phyloP scores from a whole-genome alignment of 768 basidiomycete species.

The Agrocybe pediades region DNA sequence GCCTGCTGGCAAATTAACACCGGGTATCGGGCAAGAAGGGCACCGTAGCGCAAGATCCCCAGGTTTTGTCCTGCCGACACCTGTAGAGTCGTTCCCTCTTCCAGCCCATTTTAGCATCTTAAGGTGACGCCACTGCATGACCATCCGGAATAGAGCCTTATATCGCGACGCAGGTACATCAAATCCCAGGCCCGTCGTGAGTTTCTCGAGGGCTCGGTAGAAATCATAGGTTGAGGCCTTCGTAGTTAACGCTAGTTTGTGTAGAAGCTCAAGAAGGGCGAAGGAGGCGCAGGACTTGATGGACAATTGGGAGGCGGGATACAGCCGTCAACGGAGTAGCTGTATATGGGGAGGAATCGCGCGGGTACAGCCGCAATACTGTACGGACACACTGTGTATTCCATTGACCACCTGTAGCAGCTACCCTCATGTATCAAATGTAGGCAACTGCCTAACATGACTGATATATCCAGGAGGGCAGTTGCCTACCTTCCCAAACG shows the following conservation, averaged over 20 bases:
- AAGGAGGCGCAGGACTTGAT: conserved; percentile 13
- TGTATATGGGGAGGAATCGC: conserved; percentile 2
- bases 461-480: no score
- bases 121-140: conserved; percentile 24
- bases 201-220: conserved; percentile 7
- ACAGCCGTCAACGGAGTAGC: conserved; percentile 3
- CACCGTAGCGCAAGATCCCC: conserved; percentile 31
- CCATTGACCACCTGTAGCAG: no score
- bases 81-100: conserved; percentile 18
- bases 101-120: conserved; percentile 27
- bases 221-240: conserved; percentile 10
- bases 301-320: conserved; percentile 10
- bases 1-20: conserved; percentile 26
- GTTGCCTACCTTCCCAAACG: no score
- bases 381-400: neutral
- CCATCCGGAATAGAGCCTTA: conserved; percentile 9
- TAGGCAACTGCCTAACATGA: no score
- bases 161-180: neutral
- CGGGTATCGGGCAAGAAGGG: conserved; percentile 35
- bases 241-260: conserved; percentile 3
- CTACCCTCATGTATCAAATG: no score
- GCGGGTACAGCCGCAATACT: conserved; percentile 1
- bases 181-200: conserved; percentile 4
- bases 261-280: neutral
- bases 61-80: conserved; percentile 16